Percentiles rank a stretch among this genome's conserved stretches.
phyloP scores from a whole-genome alignment of 1,139 yeast species.

The Geotrichum restrictum region DNA sequence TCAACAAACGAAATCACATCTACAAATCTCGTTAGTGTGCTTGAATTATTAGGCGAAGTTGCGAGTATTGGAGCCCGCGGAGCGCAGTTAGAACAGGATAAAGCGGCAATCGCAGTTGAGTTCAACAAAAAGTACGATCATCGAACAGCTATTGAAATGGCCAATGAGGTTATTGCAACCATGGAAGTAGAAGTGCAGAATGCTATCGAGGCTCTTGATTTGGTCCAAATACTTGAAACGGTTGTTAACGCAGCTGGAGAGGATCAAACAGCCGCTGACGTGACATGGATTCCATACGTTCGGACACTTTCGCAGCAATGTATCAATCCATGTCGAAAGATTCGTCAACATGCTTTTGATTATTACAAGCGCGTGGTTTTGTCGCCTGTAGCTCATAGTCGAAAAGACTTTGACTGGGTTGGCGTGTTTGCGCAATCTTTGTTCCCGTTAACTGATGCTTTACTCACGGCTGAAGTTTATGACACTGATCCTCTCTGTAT shows the following conservation, averaged over 20 bases:
- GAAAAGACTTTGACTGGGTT: slow-evolving; percentile 39
- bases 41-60: slow-evolving; percentile 73
- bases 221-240: slow-evolving; percentile 25
- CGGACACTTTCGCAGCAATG: slow-evolving; percentile 84
- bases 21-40: slow-evolving; percentile 38
- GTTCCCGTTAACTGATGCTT: slow-evolving; percentile 66
- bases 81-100: slow-evolving; percentile 68
- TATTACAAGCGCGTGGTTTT: slow-evolving; percentile 49
- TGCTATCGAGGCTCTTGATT: slow-evolving; percentile 58
- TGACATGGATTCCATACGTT: slow-evolving; percentile 28
- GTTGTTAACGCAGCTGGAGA: slow-evolving; percentile 16
- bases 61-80: slow-evolving; percentile 82
- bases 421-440: slow-evolving; percentile 64
- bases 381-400: slow-evolving; percentile 42
- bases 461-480: slow-evolving; percentile 63
- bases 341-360: slow-evolving; percentile 57
- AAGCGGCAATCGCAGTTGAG: slow-evolving; percentile 40
- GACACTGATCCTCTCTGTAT: slow-evolving; percentile 64
- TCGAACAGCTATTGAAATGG: slow-evolving; percentile 19
- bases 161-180: slow-evolving; percentile 20
- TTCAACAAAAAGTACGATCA: slow-evolving; percentile 21
- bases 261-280: slow-evolving; percentile 19
- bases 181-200: slow-evolving; percentile 49
- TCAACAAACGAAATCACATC: background rate
- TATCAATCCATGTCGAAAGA: slow-evolving; percentile 77